Base-by-base conservation (phyloP, 441 rosid species). In the Gossypium trilobum region DNA sequence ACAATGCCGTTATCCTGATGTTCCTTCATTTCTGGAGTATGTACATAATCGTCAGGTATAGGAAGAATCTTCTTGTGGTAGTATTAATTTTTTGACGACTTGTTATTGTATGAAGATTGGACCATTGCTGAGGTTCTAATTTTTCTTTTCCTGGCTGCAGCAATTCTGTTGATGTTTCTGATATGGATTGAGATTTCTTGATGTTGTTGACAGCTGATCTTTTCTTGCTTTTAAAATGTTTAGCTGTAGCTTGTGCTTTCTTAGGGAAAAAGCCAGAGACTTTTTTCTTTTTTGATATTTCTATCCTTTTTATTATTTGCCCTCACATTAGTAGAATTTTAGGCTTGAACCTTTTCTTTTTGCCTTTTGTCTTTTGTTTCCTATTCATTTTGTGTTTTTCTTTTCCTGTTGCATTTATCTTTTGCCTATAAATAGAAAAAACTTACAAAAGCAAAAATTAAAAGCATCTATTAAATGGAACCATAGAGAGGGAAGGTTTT, bases 31-130 rank as follows among this genome's bases (percentile, higher is more conserved):
- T 75, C 74, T 89, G 82, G 88, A 89, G 78, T 89, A 89, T 72
- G 89, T 87, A 57, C 90, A 84, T 61, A 87, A 85, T 68, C 87
- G 90, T 42, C 91, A 83, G 87, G 94, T 89, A 84, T 72, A 60
- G 27, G 33, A 25, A 31, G 3, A 33, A 22, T 36, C 48, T 70
- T 69, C 17, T 29, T 10, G 48, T 50, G 10, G 52, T 14, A 39
- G 20, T 25, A 27, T 17, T 57, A 36, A 48, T 6, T 20, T 9
- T 11, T 55, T 52, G 50, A 29, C 39, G 55, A 29, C 16, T 14
- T 70, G 52, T 54, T 31, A 16, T 11, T 39, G 5, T 33, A 20
- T 54, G 62, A 33, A 19, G 63, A 55, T 7, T 55, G 31, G 13
- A 25, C 22, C n/a, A 0, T 16, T 52, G 50, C 17, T 14, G 39